Percentiles rank a stretch among this genome's conserved stretches.
phyloP scores from a whole-genome alignment of 306 rosid genomes.

The Gastrolobium villosum region DNA sequence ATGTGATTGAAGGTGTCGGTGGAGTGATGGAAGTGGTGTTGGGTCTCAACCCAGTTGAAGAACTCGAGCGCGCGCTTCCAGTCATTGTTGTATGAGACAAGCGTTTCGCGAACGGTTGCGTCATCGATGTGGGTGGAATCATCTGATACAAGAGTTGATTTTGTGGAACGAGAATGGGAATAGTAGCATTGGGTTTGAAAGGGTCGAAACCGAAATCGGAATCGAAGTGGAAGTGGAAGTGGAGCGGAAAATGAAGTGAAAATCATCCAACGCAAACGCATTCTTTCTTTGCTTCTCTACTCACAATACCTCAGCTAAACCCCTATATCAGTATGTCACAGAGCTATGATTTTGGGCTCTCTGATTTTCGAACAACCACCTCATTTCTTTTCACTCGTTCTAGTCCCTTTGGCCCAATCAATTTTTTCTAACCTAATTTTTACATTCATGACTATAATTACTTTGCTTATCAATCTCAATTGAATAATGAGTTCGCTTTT shows the following conservation, averaged over 20 bases:
- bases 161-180: neutral
- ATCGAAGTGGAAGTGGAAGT: neutral
- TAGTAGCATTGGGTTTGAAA: neutral
- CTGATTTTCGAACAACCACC: too few species aligned
- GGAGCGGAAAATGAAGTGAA: neutral
- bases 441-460: too few species aligned
- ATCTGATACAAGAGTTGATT: constrained; percentile 8
- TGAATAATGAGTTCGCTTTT: too few species aligned
- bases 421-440: too few species aligned
- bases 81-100: constrained; percentile 75
- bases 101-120: constrained; percentile 64
- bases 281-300: neutral
- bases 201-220: neutral
- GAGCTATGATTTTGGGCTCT: too few species aligned
- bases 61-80: constrained; percentile 87
- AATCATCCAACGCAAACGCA: constrained; percentile 33
- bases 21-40: constrained; percentile 61
- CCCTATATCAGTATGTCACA: too few species aligned
- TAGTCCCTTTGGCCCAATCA: too few species aligned
- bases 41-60: constrained; percentile 74
- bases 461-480: too few species aligned
- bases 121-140: constrained; percentile 43
- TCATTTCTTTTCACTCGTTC: too few species aligned
- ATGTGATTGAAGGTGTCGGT: constrained; percentile 73
- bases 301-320: neutral